Conservation (phyloP, 192 early-diverging fungal species). For the Coemansia reversa region DNA sequence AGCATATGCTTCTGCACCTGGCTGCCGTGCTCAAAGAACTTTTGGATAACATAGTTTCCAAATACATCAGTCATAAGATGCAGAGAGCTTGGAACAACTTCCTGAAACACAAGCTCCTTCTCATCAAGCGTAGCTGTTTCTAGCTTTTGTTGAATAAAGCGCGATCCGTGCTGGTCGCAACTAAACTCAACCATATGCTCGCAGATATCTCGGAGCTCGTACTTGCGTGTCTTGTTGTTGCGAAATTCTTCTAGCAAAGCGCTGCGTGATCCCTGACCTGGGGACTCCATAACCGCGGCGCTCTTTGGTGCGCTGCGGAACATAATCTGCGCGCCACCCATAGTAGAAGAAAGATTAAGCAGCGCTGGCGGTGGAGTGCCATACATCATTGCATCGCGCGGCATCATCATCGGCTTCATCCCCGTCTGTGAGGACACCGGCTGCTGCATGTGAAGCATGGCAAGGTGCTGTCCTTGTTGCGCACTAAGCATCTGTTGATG, state of each 20-base stretch:
- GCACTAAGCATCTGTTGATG: constrained; percentile 23
- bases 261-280: constrained; percentile 72
- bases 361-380: constrained; percentile 46
- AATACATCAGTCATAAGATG: constrained; percentile 99
- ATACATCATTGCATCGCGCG: constrained; percentile 46
- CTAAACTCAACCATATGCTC: constrained; percentile 96
- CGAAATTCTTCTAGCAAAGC: constrained; percentile 95
- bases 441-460: constrained; percentile 27
- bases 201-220: constrained; percentile 94
- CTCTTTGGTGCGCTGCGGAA: constrained; percentile 38
- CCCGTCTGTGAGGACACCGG: constrained; percentile 15
- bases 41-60: constrained; percentile 99
- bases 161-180: constrained; percentile 97
- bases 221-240: constrained; percentile 96
- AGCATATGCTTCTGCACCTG: constrained; percentile 89
- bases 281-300: constrained; percentile 38
- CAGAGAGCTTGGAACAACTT: constrained; percentile 85
- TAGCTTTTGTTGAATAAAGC: constrained; percentile 98
- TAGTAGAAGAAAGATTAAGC: constrained; percentile 19
- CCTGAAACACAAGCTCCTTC: constrained; percentile 96
- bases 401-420: constrained; percentile 18
- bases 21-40: constrained; percentile 99
- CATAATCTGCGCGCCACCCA: constrained; percentile 33
- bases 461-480: constrained; percentile 20
- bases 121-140: constrained; percentile 91